Evolutionary conservation across 2,329 filamentous ascomycete genomes (phyloP), one percentile per base, ranked within the genome.

Genomic region (Xylaria multiplex): DNA sequence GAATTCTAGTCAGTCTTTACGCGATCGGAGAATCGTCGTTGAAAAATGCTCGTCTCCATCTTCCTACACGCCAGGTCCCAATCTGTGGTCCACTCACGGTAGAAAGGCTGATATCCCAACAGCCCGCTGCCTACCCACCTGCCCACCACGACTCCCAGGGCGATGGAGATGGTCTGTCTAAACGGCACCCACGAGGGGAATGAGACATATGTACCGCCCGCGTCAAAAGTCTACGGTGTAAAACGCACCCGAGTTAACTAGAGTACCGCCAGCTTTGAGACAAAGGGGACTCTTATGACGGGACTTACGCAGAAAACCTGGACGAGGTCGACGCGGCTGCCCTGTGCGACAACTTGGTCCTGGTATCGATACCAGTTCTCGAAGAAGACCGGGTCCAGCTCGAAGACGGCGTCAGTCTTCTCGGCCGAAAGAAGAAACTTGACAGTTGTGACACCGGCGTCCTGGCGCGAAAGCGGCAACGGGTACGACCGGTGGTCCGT

Each of bases 41-140:
- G n/a, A n/a, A n/a, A n/a, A n/a, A n/a, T n/a, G n/a, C n/a, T n/a
- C n/a, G n/a, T n/a, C 46, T 70, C 54, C 78, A 79, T 79, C 68
- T 75, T 73, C 24, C 64, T 45, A 35, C 71, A 72, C 1, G 77
- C 77, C 13, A 58, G 57, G 22, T 77, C 76, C 78, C 78, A 80
- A 45, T 80, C 77, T 3, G 73, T 75, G 0, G 74, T 79, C 68
- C 75, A 80, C 67, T 79, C 72, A 8, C 58, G 68, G 67, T 74
- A 76, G 63, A 75, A 79, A 0, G 78, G 78, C 67, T 77, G 72
- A 66, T 79, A 80, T 3, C 78, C 78, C 13, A 80, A 66, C 43
- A 80, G 42, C n/a, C n/a, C n/a, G 2, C 75, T 74, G 7, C 78
- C 78, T 22, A 79, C 59, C 75, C 77, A 80, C 32, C 77, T 69